Conservation (phyloP, 208 protist species). For the Porcisia deanei region DNA sequence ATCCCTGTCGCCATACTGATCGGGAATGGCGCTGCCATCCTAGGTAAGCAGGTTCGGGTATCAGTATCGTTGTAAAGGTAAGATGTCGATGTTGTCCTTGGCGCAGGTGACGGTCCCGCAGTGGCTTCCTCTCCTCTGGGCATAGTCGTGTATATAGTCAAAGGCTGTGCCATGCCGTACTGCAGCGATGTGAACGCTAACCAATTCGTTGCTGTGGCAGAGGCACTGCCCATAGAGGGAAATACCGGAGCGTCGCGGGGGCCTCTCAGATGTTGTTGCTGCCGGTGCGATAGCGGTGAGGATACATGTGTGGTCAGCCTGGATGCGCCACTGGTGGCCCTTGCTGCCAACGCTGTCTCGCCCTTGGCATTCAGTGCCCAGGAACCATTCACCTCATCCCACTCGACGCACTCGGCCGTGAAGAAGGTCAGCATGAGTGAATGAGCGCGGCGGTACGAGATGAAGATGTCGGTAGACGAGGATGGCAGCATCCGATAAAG, state of each 20-base stretch:
- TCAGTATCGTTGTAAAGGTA: slow-evolving; percentile 15
- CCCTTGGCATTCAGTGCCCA: slow-evolving; percentile 30
- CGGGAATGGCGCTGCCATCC: slow-evolving; percentile 2
- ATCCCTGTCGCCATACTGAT: neutral
- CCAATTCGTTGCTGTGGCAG: slow-evolving; percentile 18
- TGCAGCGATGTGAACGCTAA: slow-evolving; percentile 43
- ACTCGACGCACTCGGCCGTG: slow-evolving; percentile 25
- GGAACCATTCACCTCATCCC: slow-evolving; percentile 8
- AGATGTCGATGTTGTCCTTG: neutral
- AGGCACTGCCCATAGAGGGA: neutral
- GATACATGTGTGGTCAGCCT: neutral
- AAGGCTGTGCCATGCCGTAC: slow-evolving; percentile 45
- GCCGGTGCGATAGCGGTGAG: too few species aligned
- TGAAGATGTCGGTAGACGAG: slow-evolving; percentile 38
- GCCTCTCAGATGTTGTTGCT: neutral
- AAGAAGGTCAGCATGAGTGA: slow-evolving; percentile 38
- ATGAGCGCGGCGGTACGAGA: slow-evolving; percentile 36
- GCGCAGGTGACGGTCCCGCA: neutral
- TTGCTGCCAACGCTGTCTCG: slow-evolving; percentile 24
- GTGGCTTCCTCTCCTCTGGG: slow-evolving; percentile 7
- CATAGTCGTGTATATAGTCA: slow-evolving; percentile 27
- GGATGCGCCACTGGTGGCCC: slow-evolving; percentile 6
- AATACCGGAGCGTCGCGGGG: neutral
- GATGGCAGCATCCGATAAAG: slow-evolving; percentile 34
- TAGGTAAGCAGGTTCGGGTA: slow-evolving; percentile 42